phyloP scores from a whole-genome alignment of 2,329 filamentous ascomycete genomes.

The Monosporascus cannonballus region DNA sequence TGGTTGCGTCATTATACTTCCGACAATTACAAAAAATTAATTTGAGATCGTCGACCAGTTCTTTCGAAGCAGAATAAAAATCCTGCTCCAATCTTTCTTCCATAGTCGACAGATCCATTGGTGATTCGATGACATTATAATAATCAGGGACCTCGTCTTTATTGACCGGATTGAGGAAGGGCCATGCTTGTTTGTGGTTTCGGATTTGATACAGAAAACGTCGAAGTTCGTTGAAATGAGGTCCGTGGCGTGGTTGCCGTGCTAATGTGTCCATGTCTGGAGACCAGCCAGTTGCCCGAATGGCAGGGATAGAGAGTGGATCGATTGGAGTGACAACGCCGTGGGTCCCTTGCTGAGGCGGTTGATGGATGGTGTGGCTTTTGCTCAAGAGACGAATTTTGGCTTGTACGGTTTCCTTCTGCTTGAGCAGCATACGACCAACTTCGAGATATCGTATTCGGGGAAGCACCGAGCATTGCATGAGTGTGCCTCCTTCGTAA shows the following conservation, averaged over 20 bases:
- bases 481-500: slow-evolving; percentile 95
- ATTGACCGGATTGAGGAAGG: slow-evolving; percentile 86
- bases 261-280: slow-evolving; percentile 94
- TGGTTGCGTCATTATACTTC: slow-evolving; percentile 89
- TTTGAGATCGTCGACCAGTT: slow-evolving; percentile 80
- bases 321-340: slow-evolving; percentile 65
- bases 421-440: slow-evolving; percentile 86
- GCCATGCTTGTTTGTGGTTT: slow-evolving; percentile 86
- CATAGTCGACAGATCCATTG: slow-evolving; percentile 93
- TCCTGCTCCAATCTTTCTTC: slow-evolving; percentile 88
- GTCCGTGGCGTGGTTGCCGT: slow-evolving; percentile 85
- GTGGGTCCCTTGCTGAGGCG: slow-evolving; percentile 77
- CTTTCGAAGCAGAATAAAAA: slow-evolving; percentile 79
- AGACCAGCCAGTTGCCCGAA: slow-evolving; percentile 86
- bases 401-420: slow-evolving; percentile 86
- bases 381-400: slow-evolving; percentile 87
- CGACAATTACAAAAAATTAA: slow-evolving; percentile 90
- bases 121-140: slow-evolving; percentile 92
- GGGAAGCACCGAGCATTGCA: slow-evolving; percentile 96
- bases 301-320: slow-evolving; percentile 75
- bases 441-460: slow-evolving; percentile 86
- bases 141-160: slow-evolving; percentile 92
- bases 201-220: slow-evolving; percentile 89
- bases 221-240: slow-evolving; percentile 87
- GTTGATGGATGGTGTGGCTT: slow-evolving; percentile 78